Evolutionary conservation across 2,329 filamentous ascomycete genomes (phyloP), one percentile per base, ranked within the genome.

Genomic region (Teratosphaeria zuluensis): DNA sequence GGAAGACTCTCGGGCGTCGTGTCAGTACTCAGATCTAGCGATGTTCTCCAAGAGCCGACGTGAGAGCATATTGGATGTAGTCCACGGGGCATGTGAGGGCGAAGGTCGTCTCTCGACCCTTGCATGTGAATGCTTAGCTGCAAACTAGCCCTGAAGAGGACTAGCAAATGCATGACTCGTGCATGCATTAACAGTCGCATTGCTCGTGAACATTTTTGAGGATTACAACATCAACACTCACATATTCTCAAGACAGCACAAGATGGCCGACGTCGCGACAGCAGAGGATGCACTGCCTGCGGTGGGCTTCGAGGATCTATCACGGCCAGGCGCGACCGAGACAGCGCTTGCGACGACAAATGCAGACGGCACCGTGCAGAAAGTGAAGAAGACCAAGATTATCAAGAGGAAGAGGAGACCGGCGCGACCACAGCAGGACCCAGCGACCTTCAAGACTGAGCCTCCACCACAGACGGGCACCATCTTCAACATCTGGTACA

Each of bases 401-500:
- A 88, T 96, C 65, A 86, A 92, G 63, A 91, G 89, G 72, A 96
- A 96, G 79, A 87, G 88, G 69, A 83, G 91, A 46, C 94, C 94
- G 33, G 94, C 94, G 53, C 85, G 92, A 60, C 88, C 89, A 0
- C 94, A 99, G 76, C 87, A 96, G 68, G 94, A 99, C 70, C 85
- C 91, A 1, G 85, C 87, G 48, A 86, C 86, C 51, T 83, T 95
- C 75, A 89, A 88, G 67, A 87, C 87, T 35, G 90, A 96, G 67
- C 88, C 89, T 3, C 90, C 92, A 16, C 89, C 90, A 1, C 92
- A 97, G 69, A 97, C 92, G 0, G 94, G 94, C 56, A 95, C 90
- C 0, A 90, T 92, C 59, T 99, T 94, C 81, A 99, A 99, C 75
- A 95, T 95, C 69, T 96, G 92, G 92, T 95, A 96, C 77, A 59